Evolutionary conservation across 257 asterid genomes (phyloP), one percentile per base, ranked within the genome.

Genomic region (Forsythia viridissima): DNA sequence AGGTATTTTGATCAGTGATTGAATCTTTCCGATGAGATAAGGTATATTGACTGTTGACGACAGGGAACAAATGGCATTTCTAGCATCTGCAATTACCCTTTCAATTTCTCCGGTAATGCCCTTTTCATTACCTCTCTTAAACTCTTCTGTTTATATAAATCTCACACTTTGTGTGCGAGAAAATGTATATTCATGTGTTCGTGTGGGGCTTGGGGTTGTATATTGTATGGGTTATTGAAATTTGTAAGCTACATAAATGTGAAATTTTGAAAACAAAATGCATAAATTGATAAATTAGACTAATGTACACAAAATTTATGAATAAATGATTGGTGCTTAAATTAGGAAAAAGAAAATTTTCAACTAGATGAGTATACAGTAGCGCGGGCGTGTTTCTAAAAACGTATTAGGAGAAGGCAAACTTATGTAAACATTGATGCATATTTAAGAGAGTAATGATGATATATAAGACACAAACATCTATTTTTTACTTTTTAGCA

Each of bases 91-190:
- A 57, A 36, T 59, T 10, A 57, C 34, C 71, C 38, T 55, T 76
- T 65, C 79, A 65, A 7, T 40, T 76, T 52, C 43, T 76, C 55
- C 18, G 80, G 80, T 76, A 76, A 43, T 24, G 70, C 1, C 67
- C 70, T 3, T 21, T 63, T 63, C 3, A 3, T 15, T 52, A 52
- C 63, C 11, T 20, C 34, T 57, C 24, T 20, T 20, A 3, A 57
- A 21, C 5, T 59, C 15, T 42, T 43, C 24, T 48, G 34, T 10
- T 8, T 63, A 24, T 9, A 8, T 30, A 24, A 4, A 63, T 30
- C 18, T 63, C 68, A 9, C 37, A n/a, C 12, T 13, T 61, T 8
- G 68, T 20, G 12, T 7, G 37, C 24, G 37, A 61, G 6, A 8
- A 5, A 61, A 61, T 21, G 36, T 61, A 21, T 6, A 13, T 30